Base-by-base conservation (phyloP, 352 stramenopile species). In the Pythium periplocum region DNA sequence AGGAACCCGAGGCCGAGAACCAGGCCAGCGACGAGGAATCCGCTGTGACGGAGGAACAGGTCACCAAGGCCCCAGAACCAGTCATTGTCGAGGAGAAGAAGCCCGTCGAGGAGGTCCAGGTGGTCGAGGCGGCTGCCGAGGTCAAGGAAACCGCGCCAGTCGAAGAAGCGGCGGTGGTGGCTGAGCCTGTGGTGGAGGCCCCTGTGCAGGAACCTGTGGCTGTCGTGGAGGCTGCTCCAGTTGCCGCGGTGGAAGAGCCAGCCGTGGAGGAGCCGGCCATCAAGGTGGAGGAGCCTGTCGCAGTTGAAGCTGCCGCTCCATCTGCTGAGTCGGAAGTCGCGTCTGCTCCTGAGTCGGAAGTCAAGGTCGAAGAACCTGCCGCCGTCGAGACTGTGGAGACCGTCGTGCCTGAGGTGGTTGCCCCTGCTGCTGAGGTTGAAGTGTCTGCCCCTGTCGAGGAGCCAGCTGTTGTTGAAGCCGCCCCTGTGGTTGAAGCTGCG, bases 191-290 rank as follows among this genome's bases (percentile, higher is more conserved):
- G 3, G 50, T 60, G 31, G 41, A 39, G 1, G 51, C 60, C 10
- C n/a, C 17, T 26, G 17, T 26, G 17, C 17, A 26, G 17, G 17
- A 26, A 26, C 17, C 50, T 12, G 26, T 33, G 5, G 31, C 44
- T 41, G 50, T 48, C 4, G 43, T 55, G 43, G 48, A 58, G 37
- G 52, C 61, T 11, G 54, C 58, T 43, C 35, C 7, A 2, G 64
- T 67, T 38, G 53, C 61, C 52, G 58, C 48, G 39, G 51, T 48
- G n/a, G 42, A 53, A 11, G 41, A 61, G 42, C 40, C 53, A 4
- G 56, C 65, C 9, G 59, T 44, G 7, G 54, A 64, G 40, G 30
- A 45, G 10, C 40, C 17, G 38, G 17, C 17, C 17, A 26, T 51
- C 12, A 71, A 75, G 6, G 55, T 67, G 31, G 41, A 53, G 53